Base-by-base conservation (phyloP, 441 rosid genomes). In the Metrosideros polymorpha region DNA sequence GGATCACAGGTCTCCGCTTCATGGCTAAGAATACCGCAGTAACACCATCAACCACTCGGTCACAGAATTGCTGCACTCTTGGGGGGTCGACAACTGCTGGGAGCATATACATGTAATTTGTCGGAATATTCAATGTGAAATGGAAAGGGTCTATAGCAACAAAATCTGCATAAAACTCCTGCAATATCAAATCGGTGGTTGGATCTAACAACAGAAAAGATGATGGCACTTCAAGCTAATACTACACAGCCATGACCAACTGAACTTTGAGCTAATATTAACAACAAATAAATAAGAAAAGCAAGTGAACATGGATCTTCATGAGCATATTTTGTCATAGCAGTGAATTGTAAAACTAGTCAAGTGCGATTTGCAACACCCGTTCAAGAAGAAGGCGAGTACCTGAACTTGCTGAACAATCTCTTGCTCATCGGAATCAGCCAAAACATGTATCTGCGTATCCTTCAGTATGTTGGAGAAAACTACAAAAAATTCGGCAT, bases 121-220 rank as follows among this genome's bases (percentile, higher is more conserved):
- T 89, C 71, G 96, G 93, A 88, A 95, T 90, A 87, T 95, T 97
- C 88, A 97, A 90, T 22, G 98, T 91, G 91, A 97, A 95, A 89
- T 97, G 99, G 90, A 88, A 95, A 35, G 99, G 95, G 89, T 97
- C 99, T 87, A 91, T 55, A 9, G 99, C 94, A 86, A 96, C 94
- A 91, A 97, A 97, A 90, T 97, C 99, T 85, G 98, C 99, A 92
- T 94, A 97, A 85, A 90, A 95, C 92, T 97, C 99, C 99, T 97
- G 95, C 93, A 92, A 90, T 79, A 89, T 54, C 88, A 91, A 88
- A 49, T 85, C 17, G 53, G 83, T 22, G 85, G 66, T 89, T 87
- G 85, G 85, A 84, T 85, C 84, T 30, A 47, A 87, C 42, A 54
- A 61, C 82, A 88, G 85, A 71, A 35, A 71, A 71, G 79, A 71